Conservation (phyloP, 129 eudicot species). For the Arctium lappa region DNA sequence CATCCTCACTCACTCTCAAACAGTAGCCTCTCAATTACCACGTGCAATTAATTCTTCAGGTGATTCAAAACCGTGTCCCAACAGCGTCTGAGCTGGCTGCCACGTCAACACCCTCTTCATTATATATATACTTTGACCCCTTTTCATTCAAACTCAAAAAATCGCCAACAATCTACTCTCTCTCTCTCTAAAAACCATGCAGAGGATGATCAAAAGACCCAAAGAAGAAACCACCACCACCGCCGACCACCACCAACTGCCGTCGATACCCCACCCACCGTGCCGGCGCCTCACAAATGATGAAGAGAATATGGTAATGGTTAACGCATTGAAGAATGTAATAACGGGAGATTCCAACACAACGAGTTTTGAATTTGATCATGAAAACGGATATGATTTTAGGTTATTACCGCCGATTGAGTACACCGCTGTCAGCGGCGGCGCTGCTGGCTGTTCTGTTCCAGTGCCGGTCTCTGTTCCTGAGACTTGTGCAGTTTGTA, state of each 20-base stretch:
- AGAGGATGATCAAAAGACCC: slow-evolving; percentile 24
- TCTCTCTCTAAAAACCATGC: slow-evolving; percentile 33
- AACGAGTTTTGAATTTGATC: neutral
- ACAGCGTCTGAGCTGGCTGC: slow-evolving; percentile 43
- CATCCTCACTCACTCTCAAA: slow-evolving; percentile 12
- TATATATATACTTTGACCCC: slow-evolving; percentile 30
- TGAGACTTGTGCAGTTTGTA: slow-evolving; percentile 48
- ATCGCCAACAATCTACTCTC: slow-evolving; percentile 2
- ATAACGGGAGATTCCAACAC: slow-evolving; percentile 33
- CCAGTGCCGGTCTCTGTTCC: slow-evolving; percentile 26
- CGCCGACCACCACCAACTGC: slow-evolving; percentile 10
- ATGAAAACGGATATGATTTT: slow-evolving; percentile 14
- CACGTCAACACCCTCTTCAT: slow-evolving; percentile 23
- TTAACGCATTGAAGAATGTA: slow-evolving; percentile 53
- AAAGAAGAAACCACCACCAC: slow-evolving; percentile 6
- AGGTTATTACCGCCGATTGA: slow-evolving; percentile 1
- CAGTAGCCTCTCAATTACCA: neutral
- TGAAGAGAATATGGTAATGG: slow-evolving; percentile 52
- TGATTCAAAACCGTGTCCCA: slow-evolving; percentile 36
- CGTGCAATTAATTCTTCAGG: slow-evolving; percentile 15
- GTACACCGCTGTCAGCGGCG: neutral
- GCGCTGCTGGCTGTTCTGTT: neutral
- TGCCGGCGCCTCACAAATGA: slow-evolving; percentile 43
- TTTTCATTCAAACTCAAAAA: neutral
- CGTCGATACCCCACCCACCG: slow-evolving; percentile 5